phyloP scores from a whole-genome alignment of 2,329 filamentous ascomycete species.

The Hypoxylon sp. region DNA sequence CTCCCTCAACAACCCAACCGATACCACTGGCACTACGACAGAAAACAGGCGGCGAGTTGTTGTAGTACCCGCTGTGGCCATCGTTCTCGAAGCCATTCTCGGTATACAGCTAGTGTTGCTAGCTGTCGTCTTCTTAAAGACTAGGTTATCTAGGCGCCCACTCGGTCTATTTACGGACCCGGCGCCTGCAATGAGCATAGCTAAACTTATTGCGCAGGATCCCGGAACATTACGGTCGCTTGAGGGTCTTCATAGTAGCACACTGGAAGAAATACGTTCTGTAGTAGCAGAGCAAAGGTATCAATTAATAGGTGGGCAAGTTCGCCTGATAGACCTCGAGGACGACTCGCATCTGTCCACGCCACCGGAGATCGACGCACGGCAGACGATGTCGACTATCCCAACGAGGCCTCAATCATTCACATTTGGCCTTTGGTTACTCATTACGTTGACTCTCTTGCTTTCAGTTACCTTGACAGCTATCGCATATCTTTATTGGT shows the following conservation, averaged over 20 bases:
- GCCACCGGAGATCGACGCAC: conserved; percentile 1
- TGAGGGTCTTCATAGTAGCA: conserved; percentile 8
- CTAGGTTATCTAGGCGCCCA: conserved; percentile 31
- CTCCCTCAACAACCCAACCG: not conserved
- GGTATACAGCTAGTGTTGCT: conserved; percentile 27
- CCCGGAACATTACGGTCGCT: conserved; percentile 20
- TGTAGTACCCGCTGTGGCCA: conserved; percentile 32
- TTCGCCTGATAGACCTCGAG: conserved; percentile 16
- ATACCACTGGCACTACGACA: conserved; percentile 7
- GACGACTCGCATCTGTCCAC: conserved; percentile 5
- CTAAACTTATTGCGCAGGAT: conserved; percentile 32
- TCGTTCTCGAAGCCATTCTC: conserved; percentile 35
- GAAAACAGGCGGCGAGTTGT: conserved; percentile 32
- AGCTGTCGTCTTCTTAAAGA: conserved; percentile 20
- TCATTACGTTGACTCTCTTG: conserved; percentile 15
- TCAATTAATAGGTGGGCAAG: conserved; percentile 4
- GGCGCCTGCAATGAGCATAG: conserved; percentile 29
- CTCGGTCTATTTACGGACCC: conserved; percentile 35
- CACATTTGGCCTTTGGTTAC: conserved; percentile 20
- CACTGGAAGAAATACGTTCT: conserved; percentile 14
- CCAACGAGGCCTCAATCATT: conserved; percentile 19
- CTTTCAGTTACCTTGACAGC: conserved; percentile 14
- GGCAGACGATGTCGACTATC: not conserved
- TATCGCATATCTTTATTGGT: conserved; percentile 32
- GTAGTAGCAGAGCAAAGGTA: conserved; percentile 19